phyloP scores from a whole-genome alignment of 371 early-diverging fungal genomes.

The Dentiscutata heterogama region DNA sequence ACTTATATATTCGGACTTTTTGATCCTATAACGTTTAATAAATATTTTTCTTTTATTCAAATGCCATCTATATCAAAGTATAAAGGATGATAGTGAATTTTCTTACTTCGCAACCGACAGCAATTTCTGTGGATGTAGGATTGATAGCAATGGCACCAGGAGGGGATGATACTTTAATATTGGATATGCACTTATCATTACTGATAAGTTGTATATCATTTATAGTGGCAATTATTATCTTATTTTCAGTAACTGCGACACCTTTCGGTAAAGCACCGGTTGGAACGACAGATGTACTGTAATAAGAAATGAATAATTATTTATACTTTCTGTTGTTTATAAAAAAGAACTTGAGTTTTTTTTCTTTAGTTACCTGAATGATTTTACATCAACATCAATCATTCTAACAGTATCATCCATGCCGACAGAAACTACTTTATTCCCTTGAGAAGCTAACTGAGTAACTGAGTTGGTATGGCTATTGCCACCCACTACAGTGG shows the following conservation, averaged over 20 bases:
- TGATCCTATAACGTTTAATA: slow-evolving; percentile 54
- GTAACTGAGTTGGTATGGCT: slow-evolving; percentile 80
- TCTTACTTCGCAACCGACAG: slow-evolving; percentile 77
- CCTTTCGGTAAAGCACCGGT: slow-evolving; percentile 65
- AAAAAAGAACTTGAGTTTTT: slow-evolving; percentile 36
- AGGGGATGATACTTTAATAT: slow-evolving; percentile 49
- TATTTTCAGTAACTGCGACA: slow-evolving; percentile 57
- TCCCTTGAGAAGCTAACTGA: slow-evolving; percentile 57
- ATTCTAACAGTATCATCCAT: slow-evolving; percentile 77
- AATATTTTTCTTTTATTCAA: background rate
- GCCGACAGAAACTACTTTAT: slow-evolving; percentile 70
- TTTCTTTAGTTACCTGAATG: slow-evolving; percentile 33
- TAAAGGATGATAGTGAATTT: background rate
- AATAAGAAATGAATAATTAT: background rate
- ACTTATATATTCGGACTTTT: slow-evolving; percentile 60
- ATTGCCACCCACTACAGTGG: slow-evolving; percentile 61
- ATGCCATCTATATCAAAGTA: slow-evolving; percentile 1
- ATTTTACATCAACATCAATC: background rate
- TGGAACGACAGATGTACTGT: slow-evolving; percentile 51
- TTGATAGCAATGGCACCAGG: slow-evolving; percentile 71
- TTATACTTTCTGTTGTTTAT: background rate
- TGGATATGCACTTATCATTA: slow-evolving; percentile 47
- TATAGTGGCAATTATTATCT: slow-evolving; percentile 61
- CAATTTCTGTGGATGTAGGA: slow-evolving; percentile 64
- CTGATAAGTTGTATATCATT: slow-evolving; percentile 51